These are phyloP conservation scores for Cyclotella cryptica DNA, from an alignment of 108 stramenopile genomes.

Conservation along the genomic window DNA sequence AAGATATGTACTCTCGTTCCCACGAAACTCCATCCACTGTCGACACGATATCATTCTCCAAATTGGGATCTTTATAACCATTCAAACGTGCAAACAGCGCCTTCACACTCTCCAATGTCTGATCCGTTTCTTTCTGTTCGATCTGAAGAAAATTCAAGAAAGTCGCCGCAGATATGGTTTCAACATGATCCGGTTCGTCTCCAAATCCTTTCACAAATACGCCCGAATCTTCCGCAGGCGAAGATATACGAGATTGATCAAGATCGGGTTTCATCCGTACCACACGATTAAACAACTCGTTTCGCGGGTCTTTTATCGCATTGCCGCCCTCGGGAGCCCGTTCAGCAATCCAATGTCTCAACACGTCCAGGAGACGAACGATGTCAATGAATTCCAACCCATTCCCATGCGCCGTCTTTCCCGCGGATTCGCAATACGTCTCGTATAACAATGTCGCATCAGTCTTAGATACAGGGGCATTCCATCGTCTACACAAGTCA, in stretches of 20 bases:
- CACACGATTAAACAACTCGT: conserved; percentile 31
- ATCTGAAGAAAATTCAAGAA: conserved; percentile 67
- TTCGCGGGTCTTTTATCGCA: conserved; percentile 29
- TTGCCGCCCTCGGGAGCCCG: background rate
- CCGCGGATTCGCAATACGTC: conserved; percentile 24
- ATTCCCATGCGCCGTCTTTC: conserved; percentile 20
- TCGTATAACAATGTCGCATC: conserved; percentile 40
- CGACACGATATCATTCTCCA: conserved; percentile 35
- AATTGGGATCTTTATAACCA: conserved; percentile 32
- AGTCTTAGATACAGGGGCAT: conserved; percentile 56
- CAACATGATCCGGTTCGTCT: conserved; percentile 8
- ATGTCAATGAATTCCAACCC: conserved; percentile 39
- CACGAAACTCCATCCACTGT: conserved; percentile 30
- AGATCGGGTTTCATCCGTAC: conserved; percentile 20
- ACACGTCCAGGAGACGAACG: conserved; percentile 25
- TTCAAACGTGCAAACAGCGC: conserved; percentile 64
- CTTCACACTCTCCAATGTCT: conserved; percentile 61
- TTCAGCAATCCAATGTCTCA: conserved; percentile 22
- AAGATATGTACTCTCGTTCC: conserved; percentile 61
- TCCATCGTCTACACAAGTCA: conserved; percentile 59
- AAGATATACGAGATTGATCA: conserved; percentile 50
- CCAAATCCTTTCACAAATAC: conserved; percentile 15
- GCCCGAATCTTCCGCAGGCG: conserved; percentile 54
- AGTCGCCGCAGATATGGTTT: conserved; percentile 61
- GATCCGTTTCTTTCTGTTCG: conserved; percentile 68